Conservation (phyloP, 192 early-diverging fungal species). For the Rhizophagus prolifer region DNA sequence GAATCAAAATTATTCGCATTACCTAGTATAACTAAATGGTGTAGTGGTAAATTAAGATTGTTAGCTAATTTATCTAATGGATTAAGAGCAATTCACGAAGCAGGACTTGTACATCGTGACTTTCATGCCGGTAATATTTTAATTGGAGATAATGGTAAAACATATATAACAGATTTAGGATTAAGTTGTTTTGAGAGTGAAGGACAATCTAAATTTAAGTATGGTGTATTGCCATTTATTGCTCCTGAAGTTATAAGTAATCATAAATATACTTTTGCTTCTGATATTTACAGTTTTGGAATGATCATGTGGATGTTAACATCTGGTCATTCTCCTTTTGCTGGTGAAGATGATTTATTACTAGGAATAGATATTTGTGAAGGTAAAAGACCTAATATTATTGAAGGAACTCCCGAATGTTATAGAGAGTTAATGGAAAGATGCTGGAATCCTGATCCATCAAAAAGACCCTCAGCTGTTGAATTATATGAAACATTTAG, state of each 20-base stretch:
- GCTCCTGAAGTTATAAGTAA: conserved; percentile 37
- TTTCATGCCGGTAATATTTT: conserved; percentile 29
- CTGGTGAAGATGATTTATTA: too few species aligned
- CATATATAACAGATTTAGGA: conserved; percentile 36
- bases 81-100: conserved; percentile 42
- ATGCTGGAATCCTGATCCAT: conserved; percentile 18
- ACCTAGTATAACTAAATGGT: too few species aligned
- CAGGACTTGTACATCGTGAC: conserved; percentile 43
- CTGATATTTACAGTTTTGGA: too few species aligned
- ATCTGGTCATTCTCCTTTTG: too few species aligned
- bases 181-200: conserved; percentile 25
- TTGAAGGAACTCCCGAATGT: not conserved
- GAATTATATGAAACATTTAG: too few species aligned
- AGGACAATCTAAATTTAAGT: not conserved
- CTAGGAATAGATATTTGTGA: conserved; percentile 21
- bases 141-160: not conserved
- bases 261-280: too few species aligned
- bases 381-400: conserved; percentile 20
- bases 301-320: too few species aligned
- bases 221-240: conserved; percentile 42
- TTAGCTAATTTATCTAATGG: conserved; percentile 36
- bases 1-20: conserved; percentile 35
- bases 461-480: not conserved
- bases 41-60: conserved; percentile 31
- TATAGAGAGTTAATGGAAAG: conserved; percentile 5